These are phyloP conservation scores for Aphanomyces stellatus DNA, from an alignment of 352 stramenopile genomes.

Conservation along the genomic window DNA sequence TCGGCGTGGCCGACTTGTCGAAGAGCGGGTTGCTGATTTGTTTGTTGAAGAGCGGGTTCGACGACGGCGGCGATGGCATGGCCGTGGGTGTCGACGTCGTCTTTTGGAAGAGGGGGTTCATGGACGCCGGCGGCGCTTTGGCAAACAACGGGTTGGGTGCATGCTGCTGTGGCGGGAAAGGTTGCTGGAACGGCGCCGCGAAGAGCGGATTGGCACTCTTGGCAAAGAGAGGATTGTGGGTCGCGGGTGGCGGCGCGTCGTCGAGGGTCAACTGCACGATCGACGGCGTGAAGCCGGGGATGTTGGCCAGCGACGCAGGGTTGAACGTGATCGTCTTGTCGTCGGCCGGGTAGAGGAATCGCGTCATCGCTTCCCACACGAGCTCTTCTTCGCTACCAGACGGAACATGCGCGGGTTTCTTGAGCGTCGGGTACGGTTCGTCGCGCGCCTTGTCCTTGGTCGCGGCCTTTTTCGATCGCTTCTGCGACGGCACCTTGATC, in stretches of 20 bases:
- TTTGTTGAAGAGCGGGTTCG: constrained; percentile 54
- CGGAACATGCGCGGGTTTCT: background rate
- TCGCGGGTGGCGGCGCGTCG: background rate
- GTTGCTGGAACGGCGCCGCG: background rate
- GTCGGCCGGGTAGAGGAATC: constrained; percentile 13
- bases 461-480: background rate
- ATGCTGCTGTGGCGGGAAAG: background rate
- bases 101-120: constrained; percentile 18
- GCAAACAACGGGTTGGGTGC: background rate
- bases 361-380: constrained; percentile 8
- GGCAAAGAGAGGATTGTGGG: background rate
- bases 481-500: constrained; percentile 25
- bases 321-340: background rate
- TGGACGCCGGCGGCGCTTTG: background rate
- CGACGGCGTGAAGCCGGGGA: constrained; percentile 15
- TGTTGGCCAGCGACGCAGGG: background rate
- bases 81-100: constrained; percentile 10
- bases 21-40: background rate
- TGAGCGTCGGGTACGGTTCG: background rate
- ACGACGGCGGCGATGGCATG: background rate
- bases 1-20: background rate
- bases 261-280: constrained; percentile 13
- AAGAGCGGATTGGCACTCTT: constrained; percentile 8
- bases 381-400: constrained; percentile 17
- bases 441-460: background rate